Evolutionary conservation across 139 green algal genomes (phyloP), one percentile per base, ranked within the genome.

Genomic region (Picochlorum sp.): DNA sequence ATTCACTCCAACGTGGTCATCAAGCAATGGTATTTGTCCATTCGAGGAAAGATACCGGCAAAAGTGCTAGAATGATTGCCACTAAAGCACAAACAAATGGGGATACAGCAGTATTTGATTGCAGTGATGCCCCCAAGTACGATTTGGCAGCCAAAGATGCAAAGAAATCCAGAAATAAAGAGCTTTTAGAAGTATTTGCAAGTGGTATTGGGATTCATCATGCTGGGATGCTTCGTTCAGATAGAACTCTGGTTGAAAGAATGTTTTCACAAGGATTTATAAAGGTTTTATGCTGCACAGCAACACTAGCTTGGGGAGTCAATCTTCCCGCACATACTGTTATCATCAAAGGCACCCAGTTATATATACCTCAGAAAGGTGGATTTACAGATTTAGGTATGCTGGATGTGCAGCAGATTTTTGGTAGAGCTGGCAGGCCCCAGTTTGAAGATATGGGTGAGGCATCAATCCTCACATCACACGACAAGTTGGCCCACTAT

Each of bases 1-100:
- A 91, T 49, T 78, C 77, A 41, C 64, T 98, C 21, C 84, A 80
- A 72, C 69, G 68, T 7, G 94, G 91, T 34, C 77, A 97, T 71
- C 94, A 98, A 72, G 92, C 86, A 20, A 99, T 99, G 94, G 89
- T 99, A 64, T 99, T 99, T 74, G 94, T 99, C 49, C 93, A 99
- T 79, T 90, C 77, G 41, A 83, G 94, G 44, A 99, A 99, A 75
- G 89, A 96, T 73, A 96, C 90, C 0, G 87, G 86, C 47, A 97
- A 97, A 83, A 97, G 86, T 0, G 94, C 79, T 4, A 80, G 90
- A 34, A 65, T 70, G 13, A 74, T 98, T 49, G 78, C 82, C 1
- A 50, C 68, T 6, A 83, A 83, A 59, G 74, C 78, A 45, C 79
- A 81, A 63, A 64, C 81, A 59, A 23, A 63, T 15, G 77, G 71